Base-by-base conservation (phyloP, 768 basidiomycete genomes). In the Suillus subalutaceus region DNA sequence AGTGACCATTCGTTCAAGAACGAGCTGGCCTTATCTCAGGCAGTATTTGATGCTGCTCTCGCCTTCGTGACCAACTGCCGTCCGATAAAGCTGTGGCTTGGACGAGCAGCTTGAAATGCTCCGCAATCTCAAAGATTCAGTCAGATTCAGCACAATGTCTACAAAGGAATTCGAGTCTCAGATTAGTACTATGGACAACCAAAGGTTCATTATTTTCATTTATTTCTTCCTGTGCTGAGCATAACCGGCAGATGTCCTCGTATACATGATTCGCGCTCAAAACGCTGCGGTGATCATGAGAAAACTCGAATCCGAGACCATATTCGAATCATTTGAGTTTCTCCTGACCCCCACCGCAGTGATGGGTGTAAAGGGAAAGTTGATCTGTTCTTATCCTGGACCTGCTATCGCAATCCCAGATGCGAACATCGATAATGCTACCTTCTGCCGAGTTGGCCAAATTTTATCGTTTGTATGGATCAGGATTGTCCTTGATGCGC, bases 241-340 rank as follows among this genome's bases (percentile, higher is more conserved):
- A 23, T 55, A 35, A 35, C 23, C 40, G 38, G 37, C 62, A 86
- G 85, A 80, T 62, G 70, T 77, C 9, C 64, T 82, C 4, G 72
- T 74, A 23, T 74, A 83, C 50, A 77, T 76, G 6, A 75, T 87
- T 40, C 74, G 73, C 30, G 77, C 79, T 0, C 86, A 87, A 64
- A 87, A 87, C 59, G 84, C 82, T 4, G 83, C 78, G 12, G 63
- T 87, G 4, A 71, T 86, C 13, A 67, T 84, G 23, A 78, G 82
- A 44, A 74, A 72, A 59, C 63, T 63, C 18, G 57, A 66, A n/a
- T 46, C 67, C 7, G 63, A 69, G 15, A 78, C 80, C 15, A 64
- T 77, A 30, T 80, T 83, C 63, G 86, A 86, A 67, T 72, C 73
- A 8, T 88, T 87, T 64, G 82, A 86, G 75, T 81, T 16, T 82